A percentile compares a stretch with the other conserved stretches of the same genome.
These are phyloP conservation scores for Neopestalotiopsis rosae DNA, from an alignment of 2,329 filamentous ascomycete genomes.

Conservation along the genomic window DNA sequence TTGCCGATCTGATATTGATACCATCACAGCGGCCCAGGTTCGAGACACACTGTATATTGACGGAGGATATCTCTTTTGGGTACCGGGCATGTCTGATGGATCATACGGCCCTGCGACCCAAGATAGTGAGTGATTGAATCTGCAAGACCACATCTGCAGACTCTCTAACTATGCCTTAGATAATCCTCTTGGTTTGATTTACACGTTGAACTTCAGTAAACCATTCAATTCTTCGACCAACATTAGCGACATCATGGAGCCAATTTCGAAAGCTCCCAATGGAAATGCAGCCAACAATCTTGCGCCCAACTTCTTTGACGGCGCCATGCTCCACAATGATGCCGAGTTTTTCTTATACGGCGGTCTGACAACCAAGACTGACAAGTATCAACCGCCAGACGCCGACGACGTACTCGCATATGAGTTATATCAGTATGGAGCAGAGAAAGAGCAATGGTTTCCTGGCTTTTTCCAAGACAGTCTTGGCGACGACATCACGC, in stretches of 20 bases:
- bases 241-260: conserved; percentile 54
- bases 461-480: conserved; percentile 46
- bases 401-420: conserved; percentile 55
- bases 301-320: conserved; percentile 64
- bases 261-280: conserved; percentile 50
- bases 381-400: conserved; percentile 43
- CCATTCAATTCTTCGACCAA: conserved; percentile 61
- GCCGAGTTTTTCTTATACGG: conserved; percentile 69
- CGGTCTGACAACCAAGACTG: conserved; percentile 50
- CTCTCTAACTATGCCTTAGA: conserved; percentile 40
- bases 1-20: neutral
- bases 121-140: conserved; percentile 47
- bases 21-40: conserved; percentile 59
- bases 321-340: conserved; percentile 69
- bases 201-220: conserved; percentile 62
- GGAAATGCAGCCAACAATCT: conserved; percentile 54
- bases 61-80: conserved; percentile 63
- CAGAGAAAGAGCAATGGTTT: conserved; percentile 46
- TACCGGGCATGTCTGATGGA: conserved; percentile 53
- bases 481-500: conserved; percentile 51
- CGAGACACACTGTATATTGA: conserved; percentile 70
- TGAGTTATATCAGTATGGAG: conserved; percentile 57
- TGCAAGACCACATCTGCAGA: neutral
- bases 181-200: conserved; percentile 58
- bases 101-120: conserved; percentile 28